Conservation (phyloP, 1,284 basidiomycete species). For the Sanghuangporus weigelae region DNA sequence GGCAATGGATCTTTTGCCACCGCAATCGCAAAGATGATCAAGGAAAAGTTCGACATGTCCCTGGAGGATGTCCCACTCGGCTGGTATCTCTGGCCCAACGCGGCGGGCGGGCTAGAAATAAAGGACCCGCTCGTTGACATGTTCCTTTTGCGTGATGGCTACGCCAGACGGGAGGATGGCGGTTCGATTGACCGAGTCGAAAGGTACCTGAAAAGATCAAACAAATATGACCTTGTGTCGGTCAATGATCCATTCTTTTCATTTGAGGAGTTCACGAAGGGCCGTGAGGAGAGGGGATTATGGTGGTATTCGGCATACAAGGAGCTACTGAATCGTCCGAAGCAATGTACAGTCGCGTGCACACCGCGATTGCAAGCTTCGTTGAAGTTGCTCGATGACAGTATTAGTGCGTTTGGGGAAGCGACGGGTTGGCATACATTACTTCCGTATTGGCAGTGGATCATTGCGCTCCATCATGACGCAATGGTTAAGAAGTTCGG, state of each 20-base stretch:
- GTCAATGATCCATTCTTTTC: constrained; percentile 28
- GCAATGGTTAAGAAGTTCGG: constrained; percentile 39
- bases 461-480: constrained; percentile 36
- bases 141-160: constrained; percentile 27
- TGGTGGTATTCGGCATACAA: constrained; percentile 30
- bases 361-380: constrained; percentile 27
- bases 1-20: constrained; percentile 21
- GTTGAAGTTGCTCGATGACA: constrained; percentile 19
- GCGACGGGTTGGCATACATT: background rate
- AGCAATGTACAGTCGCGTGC: constrained; percentile 14
- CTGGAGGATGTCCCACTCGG: constrained; percentile 33
- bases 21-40: constrained; percentile 31
- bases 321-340: constrained; percentile 26
- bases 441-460: constrained; percentile 27
- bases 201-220: background rate
- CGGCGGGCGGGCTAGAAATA: constrained; percentile 36
- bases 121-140: constrained; percentile 36
- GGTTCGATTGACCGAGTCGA: background rate
- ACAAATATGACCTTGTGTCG: background rate
- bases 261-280: constrained; percentile 30
- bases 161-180: constrained; percentile 21
- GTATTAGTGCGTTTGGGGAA: constrained; percentile 7
- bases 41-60: constrained; percentile 30
- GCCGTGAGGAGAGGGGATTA: constrained; percentile 30
- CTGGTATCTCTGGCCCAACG: constrained; percentile 40